phyloP scores from a whole-genome alignment of 805 yeast genomes.

The Clavispora carvajalis region DNA sequence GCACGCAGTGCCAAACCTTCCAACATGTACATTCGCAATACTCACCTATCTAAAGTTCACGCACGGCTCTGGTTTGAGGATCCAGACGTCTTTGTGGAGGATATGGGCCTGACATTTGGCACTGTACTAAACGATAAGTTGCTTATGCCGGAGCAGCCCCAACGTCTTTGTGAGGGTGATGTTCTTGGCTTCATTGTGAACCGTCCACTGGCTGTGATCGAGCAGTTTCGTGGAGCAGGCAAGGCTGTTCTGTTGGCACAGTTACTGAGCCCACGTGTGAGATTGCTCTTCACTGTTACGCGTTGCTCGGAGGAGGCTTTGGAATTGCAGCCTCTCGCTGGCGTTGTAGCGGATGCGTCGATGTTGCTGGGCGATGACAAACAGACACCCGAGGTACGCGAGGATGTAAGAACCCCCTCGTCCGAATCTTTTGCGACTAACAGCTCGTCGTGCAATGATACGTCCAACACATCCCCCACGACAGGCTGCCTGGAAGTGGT shows the following conservation, averaged over 20 bases:
- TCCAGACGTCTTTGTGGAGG: conserved; percentile 22
- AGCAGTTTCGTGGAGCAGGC: conserved; percentile 1
- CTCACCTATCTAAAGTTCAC: conserved; percentile 36
- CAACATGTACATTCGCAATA: conserved; percentile 29
- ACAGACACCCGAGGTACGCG: not conserved
- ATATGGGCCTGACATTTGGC: conserved; percentile 34
- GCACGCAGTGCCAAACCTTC: conserved; percentile 19
- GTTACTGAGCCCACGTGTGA: conserved; percentile 9
- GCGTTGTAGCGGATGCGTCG: conserved; percentile 1
- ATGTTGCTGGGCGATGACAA: not conserved
- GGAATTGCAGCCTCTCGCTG: conserved; percentile 5
- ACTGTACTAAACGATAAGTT: conserved; percentile 26
- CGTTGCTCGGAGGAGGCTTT: conserved; percentile 3
- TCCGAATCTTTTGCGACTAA: no score
- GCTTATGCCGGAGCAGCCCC: conserved; percentile 16
- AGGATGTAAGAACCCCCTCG: no score
- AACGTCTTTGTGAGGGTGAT: conserved; percentile 18
- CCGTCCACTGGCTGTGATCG: conserved; percentile 20
- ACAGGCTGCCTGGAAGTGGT: no score
- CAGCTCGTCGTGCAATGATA: no score
- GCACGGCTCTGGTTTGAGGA: conserved; percentile 21
- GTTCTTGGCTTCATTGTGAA: conserved; percentile 31
- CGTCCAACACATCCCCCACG: no score
- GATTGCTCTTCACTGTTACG: conserved; percentile 5
- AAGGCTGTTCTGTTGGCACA: conserved; percentile 3